phyloP scores from a whole-genome alignment of 257 asterid species.

The Linaria vulgaris region DNA sequence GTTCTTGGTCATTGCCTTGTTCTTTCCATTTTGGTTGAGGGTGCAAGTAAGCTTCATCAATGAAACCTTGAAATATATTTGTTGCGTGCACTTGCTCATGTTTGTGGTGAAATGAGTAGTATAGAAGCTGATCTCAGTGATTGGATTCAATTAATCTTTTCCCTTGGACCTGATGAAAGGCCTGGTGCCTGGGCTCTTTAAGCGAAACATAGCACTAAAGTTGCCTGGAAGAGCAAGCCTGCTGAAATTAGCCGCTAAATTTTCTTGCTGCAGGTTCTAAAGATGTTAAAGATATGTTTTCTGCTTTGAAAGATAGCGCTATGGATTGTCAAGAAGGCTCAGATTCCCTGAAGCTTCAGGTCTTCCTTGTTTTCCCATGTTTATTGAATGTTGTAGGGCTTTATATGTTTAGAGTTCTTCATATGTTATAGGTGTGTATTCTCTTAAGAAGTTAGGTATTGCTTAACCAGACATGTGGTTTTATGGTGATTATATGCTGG shows the following conservation, averaged over 20 bases:
- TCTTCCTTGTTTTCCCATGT: constrained; percentile 28
- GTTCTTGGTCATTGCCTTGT: constrained; percentile 95
- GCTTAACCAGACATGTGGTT: constrained; percentile 7
- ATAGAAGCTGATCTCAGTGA: neutral
- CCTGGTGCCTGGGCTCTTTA: constrained; percentile 15
- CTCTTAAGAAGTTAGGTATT: neutral
- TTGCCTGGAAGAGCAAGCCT: constrained; percentile 17
- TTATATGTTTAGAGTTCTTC: constrained; percentile 18
- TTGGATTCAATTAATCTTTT: neutral
- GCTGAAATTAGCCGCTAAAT: constrained; percentile 13
- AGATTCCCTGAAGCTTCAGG: constrained; percentile 73
- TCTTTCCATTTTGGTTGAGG: constrained; percentile 76
- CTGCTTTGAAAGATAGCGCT: constrained; percentile 64
- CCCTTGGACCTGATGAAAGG: neutral
- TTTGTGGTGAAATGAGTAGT: neutral
- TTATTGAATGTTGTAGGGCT: constrained; percentile 11
- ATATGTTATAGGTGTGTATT: constrained; percentile 10
- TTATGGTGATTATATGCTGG: constrained; percentile 4
- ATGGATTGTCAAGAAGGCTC: constrained; percentile 48
- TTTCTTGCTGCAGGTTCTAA: constrained; percentile 68
- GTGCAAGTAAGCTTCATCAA: constrained; percentile 59
- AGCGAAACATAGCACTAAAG: constrained; percentile 9
- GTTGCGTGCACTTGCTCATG: constrained; percentile 12
- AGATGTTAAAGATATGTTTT: constrained; percentile 76
- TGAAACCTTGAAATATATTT: constrained; percentile 20